These are phyloP conservation scores for Trametes maxima DNA, from an alignment of 768 basidiomycete genomes.

Conservation along the genomic window DNA sequence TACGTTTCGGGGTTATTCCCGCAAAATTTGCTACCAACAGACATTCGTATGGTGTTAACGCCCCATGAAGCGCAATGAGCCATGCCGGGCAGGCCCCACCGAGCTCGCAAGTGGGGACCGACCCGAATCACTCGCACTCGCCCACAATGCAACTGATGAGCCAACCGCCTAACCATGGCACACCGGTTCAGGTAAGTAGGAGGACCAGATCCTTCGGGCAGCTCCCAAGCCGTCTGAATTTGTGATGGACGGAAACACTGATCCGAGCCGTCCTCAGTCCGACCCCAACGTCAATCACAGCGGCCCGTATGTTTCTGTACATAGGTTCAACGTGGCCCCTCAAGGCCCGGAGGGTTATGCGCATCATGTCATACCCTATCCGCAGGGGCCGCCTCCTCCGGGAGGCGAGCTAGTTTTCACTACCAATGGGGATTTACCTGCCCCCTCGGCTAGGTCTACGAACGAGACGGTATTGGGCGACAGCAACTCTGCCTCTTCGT, in stretches of 20 bases:
- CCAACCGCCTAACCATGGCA: constrained; percentile 20
- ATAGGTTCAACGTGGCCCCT: constrained; percentile 4
- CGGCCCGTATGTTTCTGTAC: constrained; percentile 17
- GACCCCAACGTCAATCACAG: background rate
- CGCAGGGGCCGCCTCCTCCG: constrained; percentile 8
- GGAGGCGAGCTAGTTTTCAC: constrained; percentile 11
- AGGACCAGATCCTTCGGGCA: background rate
- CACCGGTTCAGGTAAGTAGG: constrained; percentile 17
- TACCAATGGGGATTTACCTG: no score
- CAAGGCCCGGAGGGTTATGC: constrained; percentile 13
- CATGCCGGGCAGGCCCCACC: constrained; percentile 7
- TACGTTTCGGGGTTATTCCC: background rate
- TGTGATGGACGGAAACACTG: background rate
- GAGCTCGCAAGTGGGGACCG: constrained; percentile 6
- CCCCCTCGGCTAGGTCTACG: no score
- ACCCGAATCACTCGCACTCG: constrained; percentile 21
- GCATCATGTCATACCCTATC: constrained; percentile 19
- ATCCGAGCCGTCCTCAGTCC: constrained; percentile 8
- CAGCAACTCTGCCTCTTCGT: background rate
- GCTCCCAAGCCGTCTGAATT: no score
- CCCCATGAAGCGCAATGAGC: constrained; percentile 15
- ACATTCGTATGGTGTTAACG: background rate
- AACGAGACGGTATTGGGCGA: background rate
- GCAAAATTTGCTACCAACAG: background rate
- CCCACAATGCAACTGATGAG: constrained; percentile 17